Percentiles rank a stretch among this genome's conserved stretches.
Evolutionary conservation across 129 eudicot species (phyloP).

Genomic region (Ambrosia artemisiifolia): DNA sequence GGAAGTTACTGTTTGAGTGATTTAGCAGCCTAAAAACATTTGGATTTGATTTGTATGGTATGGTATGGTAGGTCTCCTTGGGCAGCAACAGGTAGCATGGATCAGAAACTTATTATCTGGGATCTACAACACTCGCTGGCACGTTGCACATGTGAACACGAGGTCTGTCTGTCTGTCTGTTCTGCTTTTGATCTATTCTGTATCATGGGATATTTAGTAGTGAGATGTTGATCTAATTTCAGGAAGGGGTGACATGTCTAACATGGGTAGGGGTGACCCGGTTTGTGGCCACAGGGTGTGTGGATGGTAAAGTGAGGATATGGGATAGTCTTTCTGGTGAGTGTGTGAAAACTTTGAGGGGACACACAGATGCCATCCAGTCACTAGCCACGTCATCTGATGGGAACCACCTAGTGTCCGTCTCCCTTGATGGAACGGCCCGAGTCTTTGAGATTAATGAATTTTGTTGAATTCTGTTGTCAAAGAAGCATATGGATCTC

Average conservation of each 20-base stretch:
- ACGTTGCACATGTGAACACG: conserved; percentile 79
- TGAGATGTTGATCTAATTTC: background rate
- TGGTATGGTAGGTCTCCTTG: conserved; percentile 57
- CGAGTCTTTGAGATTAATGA: conserved; percentile 16
- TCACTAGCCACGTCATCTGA: conserved; percentile 51
- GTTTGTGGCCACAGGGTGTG: conserved; percentile 72
- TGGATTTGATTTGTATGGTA: conserved; percentile 28
- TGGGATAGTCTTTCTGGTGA: conserved; percentile 91
- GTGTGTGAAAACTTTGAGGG: conserved; percentile 56
- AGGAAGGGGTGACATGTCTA: conserved; percentile 86
- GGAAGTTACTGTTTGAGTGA: background rate
- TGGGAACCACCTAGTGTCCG: conserved; percentile 5
- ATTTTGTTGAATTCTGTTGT: background rate
- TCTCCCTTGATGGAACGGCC: conserved; percentile 18
- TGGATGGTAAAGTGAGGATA: conserved; percentile 71
- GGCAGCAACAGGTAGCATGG: conserved; percentile 94
- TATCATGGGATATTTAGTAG: background rate
- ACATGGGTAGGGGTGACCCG: conserved; percentile 66
- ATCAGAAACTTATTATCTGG: conserved; percentile 82
- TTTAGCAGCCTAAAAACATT: background rate
- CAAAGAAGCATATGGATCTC: too few species aligned
- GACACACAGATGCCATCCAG: conserved; percentile 66
- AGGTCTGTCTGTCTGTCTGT: conserved; percentile 34
- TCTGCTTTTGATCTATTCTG: background rate
- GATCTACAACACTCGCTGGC: conserved; percentile 61